Evolutionary conservation across 352 stramenopile genomes (phyloP).

Genomic region (Globisporangium rhizosaccharum): DNA sequence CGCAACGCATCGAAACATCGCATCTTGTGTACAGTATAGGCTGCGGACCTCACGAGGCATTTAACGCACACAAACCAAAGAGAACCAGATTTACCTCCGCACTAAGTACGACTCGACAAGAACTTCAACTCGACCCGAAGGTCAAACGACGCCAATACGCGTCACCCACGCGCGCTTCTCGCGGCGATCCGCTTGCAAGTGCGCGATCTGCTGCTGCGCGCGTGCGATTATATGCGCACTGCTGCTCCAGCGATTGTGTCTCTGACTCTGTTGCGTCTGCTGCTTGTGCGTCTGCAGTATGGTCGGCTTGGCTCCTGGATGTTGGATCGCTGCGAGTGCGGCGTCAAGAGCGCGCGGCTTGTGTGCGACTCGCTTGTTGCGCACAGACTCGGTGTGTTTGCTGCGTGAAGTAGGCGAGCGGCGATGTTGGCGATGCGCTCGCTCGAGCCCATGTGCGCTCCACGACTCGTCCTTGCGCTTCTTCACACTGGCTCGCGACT

Average conservation of each 20-base stretch:
- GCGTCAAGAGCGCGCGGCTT: too few species aligned
- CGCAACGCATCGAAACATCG: not conserved
- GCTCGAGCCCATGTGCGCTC: not conserved
- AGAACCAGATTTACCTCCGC: too few species aligned
- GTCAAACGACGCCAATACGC: not conserved
- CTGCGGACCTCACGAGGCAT: not conserved
- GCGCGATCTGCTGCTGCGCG: slow-evolving; percentile 20
- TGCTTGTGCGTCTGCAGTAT: too few species aligned
- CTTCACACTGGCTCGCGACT: not conserved
- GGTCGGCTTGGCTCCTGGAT: too few species aligned
- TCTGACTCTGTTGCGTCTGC: not conserved
- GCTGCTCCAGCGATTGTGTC: not conserved
- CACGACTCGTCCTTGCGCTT: not conserved
- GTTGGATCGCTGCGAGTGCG: too few species aligned
- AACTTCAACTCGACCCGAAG: not conserved
- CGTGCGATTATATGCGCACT: not conserved
- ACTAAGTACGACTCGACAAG: too few species aligned
- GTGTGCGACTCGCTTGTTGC: too few species aligned
- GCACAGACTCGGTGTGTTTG: not conserved
- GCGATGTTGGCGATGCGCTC: not conserved
- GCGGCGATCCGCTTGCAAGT: slow-evolving; percentile 29
- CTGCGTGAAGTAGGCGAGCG: not conserved
- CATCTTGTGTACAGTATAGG: not conserved
- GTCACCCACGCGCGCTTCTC: slow-evolving; percentile 32
- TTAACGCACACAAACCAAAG: not conserved